Base-by-base conservation (phyloP, 1,284 basidiomycete species). In the Ustilago sp. region DNA sequence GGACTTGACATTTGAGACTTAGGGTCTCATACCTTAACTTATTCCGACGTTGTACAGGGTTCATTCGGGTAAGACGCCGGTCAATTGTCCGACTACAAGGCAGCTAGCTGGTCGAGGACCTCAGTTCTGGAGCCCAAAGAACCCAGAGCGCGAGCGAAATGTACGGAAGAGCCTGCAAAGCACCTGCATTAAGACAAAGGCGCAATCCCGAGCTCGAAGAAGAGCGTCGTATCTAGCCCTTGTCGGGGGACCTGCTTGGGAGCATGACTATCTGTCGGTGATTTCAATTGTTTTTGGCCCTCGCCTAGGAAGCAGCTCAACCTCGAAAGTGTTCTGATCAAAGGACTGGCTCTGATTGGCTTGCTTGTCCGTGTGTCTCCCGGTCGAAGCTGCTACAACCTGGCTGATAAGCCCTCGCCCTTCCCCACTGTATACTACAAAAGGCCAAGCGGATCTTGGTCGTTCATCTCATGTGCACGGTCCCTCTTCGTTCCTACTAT, bases 61-160 rank as follows among this genome's bases (percentile, higher is more conserved):
- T 48, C 57, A 63, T 31, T 8, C 23, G 19, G 17, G 23, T 19
- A 41, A 63, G 35, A 61, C 53, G 58, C 70, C 70, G 70, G 54
- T 57, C 58, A 73, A 73, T 60, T 64, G 57, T 56, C 70, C 70
- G 70, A 35, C 34, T 35, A 32, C 36, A 35, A 19, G 43, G 7
- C 43, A 45, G 34, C 34, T 15, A 31, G 58, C 58, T 56, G 17
- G 8, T 34, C 12, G 15, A 28, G 60, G 45, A 35, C 50, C 43
- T 65, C 47, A 28, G 12, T 23, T 39, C 64, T 67, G 52, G 51
- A 59, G 66, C 59, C 66, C 66, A 68, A 31, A 58, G 66, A 53
- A 39, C 35, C n/a, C 52, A 53, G 32, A 19, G 52, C 52, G 52
- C 51, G 51, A 53, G 34, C 19, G 36, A 8, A 6, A 19, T 45